Percentiles rank a stretch among this genome's conserved stretches.
Conservation (phyloP, 768 basidiomycete genomes). For the Tephrocybe sp. region DNA sequence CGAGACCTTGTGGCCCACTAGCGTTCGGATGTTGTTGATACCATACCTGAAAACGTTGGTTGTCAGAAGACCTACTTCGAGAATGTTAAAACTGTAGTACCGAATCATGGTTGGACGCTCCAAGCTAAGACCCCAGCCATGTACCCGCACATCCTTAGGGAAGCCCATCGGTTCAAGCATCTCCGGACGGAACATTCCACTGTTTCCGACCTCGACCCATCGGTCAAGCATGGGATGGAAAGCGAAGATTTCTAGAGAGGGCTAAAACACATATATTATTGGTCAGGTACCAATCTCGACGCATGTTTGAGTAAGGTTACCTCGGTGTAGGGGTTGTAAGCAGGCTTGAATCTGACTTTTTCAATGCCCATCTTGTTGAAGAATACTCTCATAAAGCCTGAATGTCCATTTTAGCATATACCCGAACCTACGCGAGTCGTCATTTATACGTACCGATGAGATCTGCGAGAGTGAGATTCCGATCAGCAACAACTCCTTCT, state of each 20-base stretch:
- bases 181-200: slow-evolving; percentile 99
- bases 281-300: neutral
- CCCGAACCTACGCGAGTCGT: neutral
- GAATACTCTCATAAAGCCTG: slow-evolving; percentile 98
- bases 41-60: slow-evolving; percentile 65
- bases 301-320: slow-evolving; percentile 33
- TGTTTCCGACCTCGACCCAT: slow-evolving; percentile 99
- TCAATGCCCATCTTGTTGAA: slow-evolving; percentile 97
- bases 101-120: slow-evolving; percentile 99
- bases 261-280: slow-evolving; percentile 45
- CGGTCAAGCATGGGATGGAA: slow-evolving; percentile 93
- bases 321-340: slow-evolving; percentile 98
- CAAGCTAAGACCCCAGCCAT: slow-evolving; percentile 93
- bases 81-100: slow-evolving; percentile 22
- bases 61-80: neutral
- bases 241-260: slow-evolving; percentile 96
- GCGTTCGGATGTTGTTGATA: slow-evolving; percentile 94
- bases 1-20: slow-evolving; percentile 96
- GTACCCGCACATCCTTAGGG: slow-evolving; percentile 93
- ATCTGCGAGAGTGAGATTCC: slow-evolving; percentile 88
- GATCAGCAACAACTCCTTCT: slow-evolving; percentile 98
- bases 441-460: slow-evolving; percentile 74
- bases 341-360: slow-evolving; percentile 95
- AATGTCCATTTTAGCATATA: slow-evolving; percentile 23
- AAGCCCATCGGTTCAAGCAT: slow-evolving; percentile 99